Base-by-base conservation (phyloP, 331 rosid species). In the Rhamnella rubrinervis region DNA sequence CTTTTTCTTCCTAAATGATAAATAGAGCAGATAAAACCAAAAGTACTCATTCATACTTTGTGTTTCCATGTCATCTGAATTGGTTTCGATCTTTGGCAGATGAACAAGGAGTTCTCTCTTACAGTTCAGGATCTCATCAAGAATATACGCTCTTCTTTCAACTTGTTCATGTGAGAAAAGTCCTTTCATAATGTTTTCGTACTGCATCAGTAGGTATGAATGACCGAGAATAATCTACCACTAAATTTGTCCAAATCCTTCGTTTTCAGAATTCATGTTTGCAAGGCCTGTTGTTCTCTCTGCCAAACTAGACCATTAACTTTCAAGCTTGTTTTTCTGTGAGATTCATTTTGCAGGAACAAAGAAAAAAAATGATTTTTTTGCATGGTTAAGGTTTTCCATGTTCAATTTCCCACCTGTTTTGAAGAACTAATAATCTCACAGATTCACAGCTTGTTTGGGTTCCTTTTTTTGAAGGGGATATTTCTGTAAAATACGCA, bases 71-170 rank as follows among this genome's bases (percentile, higher is more conserved):
- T 60, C 51, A 25, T 21, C 63, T 59, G 38, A 55, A 25, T 25
- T 20, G 16, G 40, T 61, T 59, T 69, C 49, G 8, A 51, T 4
- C 46, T 70, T 75, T 66, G 77, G 79, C 97, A 93, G 98, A 91
- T 89, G 98, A 88, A 87, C 46, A 53, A 50, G 73, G 92, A 84
- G 53, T 93, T 91, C 61, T 68, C 81, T 82, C 70, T 91, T 78
- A 77, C 95, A 49, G 63, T 83, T 80, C 81, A 89, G 85, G 97
- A 93, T 66, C 78, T 93, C 28, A 91, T 89, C 75, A 85, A 79
- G 74, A 84, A 73, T 58, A 85, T 93, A 63, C 96, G 88, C 8
- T 61, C 86, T 21, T 86, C 85, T 49, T 77, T 88, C 19, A 57
- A 75, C 39, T 70, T 70, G 62, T 80, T 90, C 82, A 80, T 80